Evolutionary conservation across 441 rosid genomes (phyloP).

Genomic region (Melastoma candidum): DNA sequence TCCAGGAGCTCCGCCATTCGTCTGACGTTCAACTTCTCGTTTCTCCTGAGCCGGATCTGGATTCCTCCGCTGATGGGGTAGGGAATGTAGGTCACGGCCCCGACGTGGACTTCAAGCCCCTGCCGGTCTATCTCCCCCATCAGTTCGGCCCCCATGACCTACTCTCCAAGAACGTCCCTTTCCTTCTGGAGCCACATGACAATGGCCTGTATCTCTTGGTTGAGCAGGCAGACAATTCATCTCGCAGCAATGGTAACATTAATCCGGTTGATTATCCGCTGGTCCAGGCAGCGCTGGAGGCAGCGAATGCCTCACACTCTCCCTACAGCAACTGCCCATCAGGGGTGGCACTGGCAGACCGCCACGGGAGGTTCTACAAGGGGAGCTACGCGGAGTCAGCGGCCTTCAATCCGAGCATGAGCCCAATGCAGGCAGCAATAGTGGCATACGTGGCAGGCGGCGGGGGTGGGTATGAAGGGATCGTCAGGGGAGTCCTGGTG

Average conservation of each 20-base stretch:
- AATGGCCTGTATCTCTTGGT: slow-evolving; percentile 25
- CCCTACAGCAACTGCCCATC: slow-evolving; percentile 86
- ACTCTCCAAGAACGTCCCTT: slow-evolving; percentile 40
- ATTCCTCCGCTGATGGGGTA: too few relatives aligned
- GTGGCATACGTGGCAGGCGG: slow-evolving; percentile 59
- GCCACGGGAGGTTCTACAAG: slow-evolving; percentile 55
- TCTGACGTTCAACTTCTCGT: slow-evolving; percentile 42
- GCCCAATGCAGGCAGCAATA: slow-evolving; percentile 83
- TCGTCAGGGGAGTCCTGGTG: slow-evolving; percentile 1
- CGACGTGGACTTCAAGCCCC: slow-evolving; percentile 18
- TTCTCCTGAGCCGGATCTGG: slow-evolving; percentile 12
- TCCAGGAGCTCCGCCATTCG: slow-evolving; percentile 74
- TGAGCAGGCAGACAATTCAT: slow-evolving; percentile 6
- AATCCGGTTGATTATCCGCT: slow-evolving; percentile 6
- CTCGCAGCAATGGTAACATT: slow-evolving; percentile 19
- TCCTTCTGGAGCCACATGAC: slow-evolving; percentile 48
- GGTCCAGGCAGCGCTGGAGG: slow-evolving; percentile 43
- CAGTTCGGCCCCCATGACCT: slow-evolving; percentile 74
- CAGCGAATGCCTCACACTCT: slow-evolving; percentile 74
- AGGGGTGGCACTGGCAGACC: slow-evolving; percentile 65
- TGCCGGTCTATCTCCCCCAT: slow-evolving; percentile 47
- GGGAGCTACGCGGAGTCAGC: slow-evolving; percentile 94
- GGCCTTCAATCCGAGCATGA: slow-evolving; percentile 86
- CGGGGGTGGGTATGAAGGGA: slow-evolving; percentile 28
- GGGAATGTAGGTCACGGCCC: slow-evolving; percentile 4